phyloP scores from a whole-genome alignment of 768 basidiomycete species.

The Floccularia luteovirens region DNA sequence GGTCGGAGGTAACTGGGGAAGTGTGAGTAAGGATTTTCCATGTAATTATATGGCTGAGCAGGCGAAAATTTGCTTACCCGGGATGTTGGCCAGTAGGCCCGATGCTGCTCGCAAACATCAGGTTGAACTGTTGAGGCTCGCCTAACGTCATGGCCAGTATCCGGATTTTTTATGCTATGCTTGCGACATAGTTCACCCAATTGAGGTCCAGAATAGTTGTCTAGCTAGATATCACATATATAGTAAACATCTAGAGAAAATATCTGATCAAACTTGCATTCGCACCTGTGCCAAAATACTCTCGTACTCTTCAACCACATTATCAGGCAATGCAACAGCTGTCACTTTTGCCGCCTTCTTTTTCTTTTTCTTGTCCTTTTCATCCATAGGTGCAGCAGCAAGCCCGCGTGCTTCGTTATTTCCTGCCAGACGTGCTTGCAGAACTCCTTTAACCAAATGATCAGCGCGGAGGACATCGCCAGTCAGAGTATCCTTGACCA shows the following conservation, averaged over 20 bases:
- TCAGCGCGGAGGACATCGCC: constrained; percentile 96
- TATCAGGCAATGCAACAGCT: constrained; percentile 69
- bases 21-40: neutral
- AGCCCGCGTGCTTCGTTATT: constrained; percentile 84
- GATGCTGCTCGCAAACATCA: constrained; percentile 98
- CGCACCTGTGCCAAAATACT: constrained; percentile 82
- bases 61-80: constrained; percentile 44
- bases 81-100: constrained; percentile 97
- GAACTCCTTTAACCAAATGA: constrained; percentile 88
- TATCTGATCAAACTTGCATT: constrained; percentile 17
- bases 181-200: constrained; percentile 82
- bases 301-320: constrained; percentile 72
- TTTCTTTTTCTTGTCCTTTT: constrained; percentile 66
- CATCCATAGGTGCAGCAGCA: constrained; percentile 49
- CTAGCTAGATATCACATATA: constrained; percentile 38
- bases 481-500: constrained; percentile 94
- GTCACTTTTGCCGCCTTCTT: constrained; percentile 64
- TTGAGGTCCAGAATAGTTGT: constrained; percentile 88
- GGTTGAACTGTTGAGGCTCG: constrained; percentile 93
- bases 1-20: constrained; percentile 79
- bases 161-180: constrained; percentile 80
- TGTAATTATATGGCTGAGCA: constrained; percentile 4
- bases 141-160: constrained; percentile 88
- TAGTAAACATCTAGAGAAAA: neutral
- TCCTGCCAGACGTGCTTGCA: constrained; percentile 84